Percentiles rank a stretch among this genome's conserved stretches.
Evolutionary conservation across 2,329 filamentous ascomycete genomes (phyloP).

Genomic region (Lachnellula subtilissima): DNA sequence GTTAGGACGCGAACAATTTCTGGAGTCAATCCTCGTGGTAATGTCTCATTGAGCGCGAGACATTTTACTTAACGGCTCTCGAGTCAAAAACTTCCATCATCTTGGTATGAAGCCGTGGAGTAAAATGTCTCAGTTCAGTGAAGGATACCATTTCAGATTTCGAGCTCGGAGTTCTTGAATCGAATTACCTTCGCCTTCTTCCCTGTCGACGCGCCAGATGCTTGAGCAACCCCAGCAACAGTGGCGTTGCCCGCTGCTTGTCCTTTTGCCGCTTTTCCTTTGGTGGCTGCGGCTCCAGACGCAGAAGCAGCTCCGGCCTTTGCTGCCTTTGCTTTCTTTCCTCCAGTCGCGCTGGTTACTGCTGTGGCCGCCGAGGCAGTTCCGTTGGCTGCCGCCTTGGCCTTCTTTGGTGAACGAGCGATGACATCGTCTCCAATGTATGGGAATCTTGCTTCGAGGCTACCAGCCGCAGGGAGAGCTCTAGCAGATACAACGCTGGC

Average conservation of each 20-base stretch:
- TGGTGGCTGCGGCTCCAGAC: neutral
- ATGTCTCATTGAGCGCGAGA: no score
- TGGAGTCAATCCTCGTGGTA: no score
- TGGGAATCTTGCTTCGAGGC: constrained; percentile 19
- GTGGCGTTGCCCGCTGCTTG: neutral
- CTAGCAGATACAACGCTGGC: constrained; percentile 32
- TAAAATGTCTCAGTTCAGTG: no score
- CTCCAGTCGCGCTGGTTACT: neutral
- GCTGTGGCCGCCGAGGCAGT: constrained; percentile 1
- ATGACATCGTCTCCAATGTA: constrained; percentile 11
- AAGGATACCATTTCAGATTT: no score
- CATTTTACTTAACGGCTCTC: no score
- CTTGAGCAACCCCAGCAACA: neutral
- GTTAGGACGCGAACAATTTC: no score
- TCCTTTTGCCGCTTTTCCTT: neutral
- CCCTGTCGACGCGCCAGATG: neutral
- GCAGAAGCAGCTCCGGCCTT: neutral
- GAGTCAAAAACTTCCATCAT: no score
- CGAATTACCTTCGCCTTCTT: neutral
- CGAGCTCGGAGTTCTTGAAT: no score
- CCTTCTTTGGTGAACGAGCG: neutral
- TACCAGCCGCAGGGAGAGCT: constrained; percentile 19
- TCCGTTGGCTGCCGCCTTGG: neutral
- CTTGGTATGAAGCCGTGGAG: no score
- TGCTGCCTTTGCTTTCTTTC: constrained; percentile 14